Conservation (phyloP, 1,284 basidiomycete genomes). For the Cronartium ribicola region DNA sequence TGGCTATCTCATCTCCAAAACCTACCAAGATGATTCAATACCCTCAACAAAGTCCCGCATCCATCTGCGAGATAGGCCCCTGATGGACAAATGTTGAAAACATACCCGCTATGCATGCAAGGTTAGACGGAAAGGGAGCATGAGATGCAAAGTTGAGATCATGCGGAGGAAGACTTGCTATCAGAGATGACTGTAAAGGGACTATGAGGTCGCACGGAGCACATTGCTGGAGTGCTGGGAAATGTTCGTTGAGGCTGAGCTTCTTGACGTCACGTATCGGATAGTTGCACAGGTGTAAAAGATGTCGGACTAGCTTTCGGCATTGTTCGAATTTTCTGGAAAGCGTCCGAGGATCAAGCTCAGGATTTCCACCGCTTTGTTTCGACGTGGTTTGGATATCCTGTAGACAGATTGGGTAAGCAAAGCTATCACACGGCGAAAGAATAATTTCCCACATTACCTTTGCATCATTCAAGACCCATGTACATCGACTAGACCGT, state of each 20-base stretch:
- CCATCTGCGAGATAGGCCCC: no score
- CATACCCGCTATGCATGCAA: conserved; percentile 73
- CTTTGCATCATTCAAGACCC: conserved; percentile 65
- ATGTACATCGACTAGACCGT: conserved; percentile 62
- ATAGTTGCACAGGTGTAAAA: conserved; percentile 65
- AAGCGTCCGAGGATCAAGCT: conserved; percentile 53
- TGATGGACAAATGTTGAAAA: not conserved
- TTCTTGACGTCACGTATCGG: conserved; percentile 57
- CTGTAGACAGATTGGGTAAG: conserved; percentile 12
- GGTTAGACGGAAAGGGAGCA: conserved; percentile 73
- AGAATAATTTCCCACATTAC: conserved; percentile 54
- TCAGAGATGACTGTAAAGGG: conserved; percentile 88
- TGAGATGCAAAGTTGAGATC: conserved; percentile 65
- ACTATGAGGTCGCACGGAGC: conserved; percentile 70
- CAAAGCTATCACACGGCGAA: not conserved
- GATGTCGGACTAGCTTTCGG: conserved; percentile 63
- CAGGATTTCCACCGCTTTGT: conserved; percentile 45
- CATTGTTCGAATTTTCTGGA: conserved; percentile 53
- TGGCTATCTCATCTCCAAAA: conserved; percentile 74
- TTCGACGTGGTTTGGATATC: conserved; percentile 53
- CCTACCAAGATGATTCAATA: conserved; percentile 53
- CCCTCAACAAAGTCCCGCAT: not conserved
- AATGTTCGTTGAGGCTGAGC: conserved; percentile 64
- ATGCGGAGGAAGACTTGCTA: conserved; percentile 74
- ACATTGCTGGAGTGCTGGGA: conserved; percentile 61